These are phyloP conservation scores for Microstroma glucosiphilum DNA, from an alignment of 1,284 basidiomycete genomes.

Conservation along the genomic window DNA sequence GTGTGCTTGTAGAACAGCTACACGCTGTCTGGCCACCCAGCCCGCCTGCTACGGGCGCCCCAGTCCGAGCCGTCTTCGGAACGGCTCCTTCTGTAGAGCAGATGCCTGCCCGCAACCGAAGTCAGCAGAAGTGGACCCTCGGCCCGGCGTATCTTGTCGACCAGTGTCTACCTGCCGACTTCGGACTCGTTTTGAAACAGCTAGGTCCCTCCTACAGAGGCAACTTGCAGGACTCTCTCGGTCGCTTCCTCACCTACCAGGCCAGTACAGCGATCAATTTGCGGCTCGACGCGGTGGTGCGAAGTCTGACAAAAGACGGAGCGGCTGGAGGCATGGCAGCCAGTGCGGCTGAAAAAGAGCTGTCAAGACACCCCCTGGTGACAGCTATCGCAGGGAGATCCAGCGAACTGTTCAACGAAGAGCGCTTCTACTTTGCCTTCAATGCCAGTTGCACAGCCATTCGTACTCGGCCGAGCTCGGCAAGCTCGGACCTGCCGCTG, in stretches of 20 bases:
- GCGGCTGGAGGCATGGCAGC: not conserved
- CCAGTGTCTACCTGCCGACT: constrained; percentile 27
- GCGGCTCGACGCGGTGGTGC: constrained; percentile 28
- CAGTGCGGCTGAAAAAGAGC: constrained; percentile 22
- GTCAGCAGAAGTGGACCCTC: constrained; percentile 36
- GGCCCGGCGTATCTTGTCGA: constrained; percentile 33
- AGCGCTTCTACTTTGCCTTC: constrained; percentile 34
- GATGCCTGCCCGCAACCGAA: constrained; percentile 4
- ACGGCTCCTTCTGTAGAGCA: constrained; percentile 19
- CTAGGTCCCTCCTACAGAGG: constrained; percentile 31
- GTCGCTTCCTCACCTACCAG: constrained; percentile 38
- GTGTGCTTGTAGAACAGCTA: constrained; percentile 30
- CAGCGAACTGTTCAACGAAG: constrained; percentile 27
- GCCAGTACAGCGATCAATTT: constrained; percentile 37
- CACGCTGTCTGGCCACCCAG: constrained; percentile 26
- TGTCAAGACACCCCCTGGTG: constrained; percentile 28
- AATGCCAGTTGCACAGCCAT: constrained; percentile 22
- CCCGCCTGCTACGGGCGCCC: constrained; percentile 10
- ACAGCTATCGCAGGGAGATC: constrained; percentile 28
- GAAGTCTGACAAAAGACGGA: constrained; percentile 7
- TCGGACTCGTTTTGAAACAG: constrained; percentile 33
- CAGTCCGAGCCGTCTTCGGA: constrained; percentile 29
- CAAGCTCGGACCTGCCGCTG: constrained; percentile 11
- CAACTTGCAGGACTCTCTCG: constrained; percentile 39
- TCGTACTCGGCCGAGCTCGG: not conserved